Percentiles rank a stretch among this genome's conserved stretches.
phyloP scores from a whole-genome alignment of 176 grass and related monocot species.

The Poa annua region DNA sequence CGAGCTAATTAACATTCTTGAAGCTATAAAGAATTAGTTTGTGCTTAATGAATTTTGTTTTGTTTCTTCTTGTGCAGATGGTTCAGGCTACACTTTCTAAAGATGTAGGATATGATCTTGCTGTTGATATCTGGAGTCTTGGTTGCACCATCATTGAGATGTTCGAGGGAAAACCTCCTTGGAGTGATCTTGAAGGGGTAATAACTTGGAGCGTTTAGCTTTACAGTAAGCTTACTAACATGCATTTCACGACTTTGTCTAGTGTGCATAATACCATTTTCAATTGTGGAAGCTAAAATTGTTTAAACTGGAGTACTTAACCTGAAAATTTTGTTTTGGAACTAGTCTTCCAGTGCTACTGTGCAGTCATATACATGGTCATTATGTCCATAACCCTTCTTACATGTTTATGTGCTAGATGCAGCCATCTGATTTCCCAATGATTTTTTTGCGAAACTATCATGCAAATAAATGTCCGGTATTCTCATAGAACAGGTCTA shows the following conservation, averaged over 20 bases:
- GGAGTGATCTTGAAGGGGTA: slow-evolving; percentile 98
- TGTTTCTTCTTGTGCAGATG: slow-evolving; percentile 63
- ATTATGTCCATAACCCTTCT: background rate
- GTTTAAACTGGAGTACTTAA: slow-evolving; percentile 10
- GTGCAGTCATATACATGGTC: background rate
- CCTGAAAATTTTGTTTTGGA: slow-evolving; percentile 13
- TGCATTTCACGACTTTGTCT: slow-evolving; percentile 41
- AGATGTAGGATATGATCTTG: slow-evolving; percentile 79
- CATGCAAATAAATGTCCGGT: slow-evolving; percentile 3
- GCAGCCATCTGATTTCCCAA: slow-evolving; percentile 8
- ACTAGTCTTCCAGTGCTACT: background rate
- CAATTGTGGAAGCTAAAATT: background rate
- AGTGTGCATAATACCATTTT: slow-evolving; percentile 21
- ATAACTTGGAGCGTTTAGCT: slow-evolving; percentile 44
- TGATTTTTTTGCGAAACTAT: slow-evolving; percentile 10
- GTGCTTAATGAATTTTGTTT: slow-evolving; percentile 29
- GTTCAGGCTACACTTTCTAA: slow-evolving; percentile 80
- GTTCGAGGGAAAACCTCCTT: slow-evolving; percentile 87
- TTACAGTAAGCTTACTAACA: slow-evolving; percentile 35
- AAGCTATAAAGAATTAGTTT: slow-evolving; percentile 7
- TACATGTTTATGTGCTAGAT: slow-evolving; percentile 1
- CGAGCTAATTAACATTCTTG: slow-evolving; percentile 25
- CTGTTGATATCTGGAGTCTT: slow-evolving; percentile 98
- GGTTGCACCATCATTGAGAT: slow-evolving; percentile 98
- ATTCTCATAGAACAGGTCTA: background rate